A percentile compares a stretch with the other conserved stretches of the same genome.
Evolutionary conservation across 805 yeast species (phyloP).

Genomic region (Phaffomyces thermotolerans): DNA sequence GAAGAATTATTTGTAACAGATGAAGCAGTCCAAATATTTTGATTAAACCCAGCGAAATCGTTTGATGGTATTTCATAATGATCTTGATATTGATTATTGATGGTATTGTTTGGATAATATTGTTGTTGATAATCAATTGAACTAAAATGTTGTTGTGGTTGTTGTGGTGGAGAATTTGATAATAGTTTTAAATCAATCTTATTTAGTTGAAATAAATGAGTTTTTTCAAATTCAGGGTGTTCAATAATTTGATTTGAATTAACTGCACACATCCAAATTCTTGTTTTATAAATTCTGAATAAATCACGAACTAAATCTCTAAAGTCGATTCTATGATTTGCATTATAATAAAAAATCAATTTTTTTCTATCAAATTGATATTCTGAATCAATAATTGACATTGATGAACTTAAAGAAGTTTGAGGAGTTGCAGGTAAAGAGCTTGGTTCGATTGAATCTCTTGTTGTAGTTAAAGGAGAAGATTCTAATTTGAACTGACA

Average conservation of each 20-base stretch:
- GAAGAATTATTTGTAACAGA: not conserved
- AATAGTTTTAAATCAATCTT: conserved; percentile 3
- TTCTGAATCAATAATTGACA: conserved; percentile 69
- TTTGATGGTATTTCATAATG: conserved; percentile 1
- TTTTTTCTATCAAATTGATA: conserved; percentile 78
- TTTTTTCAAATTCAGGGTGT: conserved; percentile 3
- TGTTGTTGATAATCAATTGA: not conserved
- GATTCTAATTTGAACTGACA: conserved; percentile 21
- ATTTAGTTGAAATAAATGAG: conserved; percentile 6
- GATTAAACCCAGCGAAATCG: conserved; percentile 10
- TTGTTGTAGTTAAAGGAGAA: conserved; percentile 7
- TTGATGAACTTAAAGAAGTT: conserved; percentile 9
- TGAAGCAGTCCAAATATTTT: conserved; percentile 10
- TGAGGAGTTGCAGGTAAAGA: conserved; percentile 8
- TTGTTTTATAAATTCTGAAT: conserved; percentile 67
- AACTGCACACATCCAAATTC: conserved; percentile 83
- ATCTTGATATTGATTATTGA: not conserved
- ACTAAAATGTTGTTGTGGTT: conserved; percentile 3
- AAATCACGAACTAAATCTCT: conserved; percentile 67
- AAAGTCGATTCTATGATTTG: conserved; percentile 66
- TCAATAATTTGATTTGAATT: conserved; percentile 8
- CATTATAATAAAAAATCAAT: conserved; percentile 61
- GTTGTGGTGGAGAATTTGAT: conserved; percentile 7
- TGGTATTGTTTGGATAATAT: not conserved
- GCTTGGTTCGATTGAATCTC: conserved; percentile 1